Evolutionary conservation across 2,329 filamentous ascomycete species (phyloP), one percentile per base, ranked within the genome.

Genomic region (Didymella pomorum): DNA sequence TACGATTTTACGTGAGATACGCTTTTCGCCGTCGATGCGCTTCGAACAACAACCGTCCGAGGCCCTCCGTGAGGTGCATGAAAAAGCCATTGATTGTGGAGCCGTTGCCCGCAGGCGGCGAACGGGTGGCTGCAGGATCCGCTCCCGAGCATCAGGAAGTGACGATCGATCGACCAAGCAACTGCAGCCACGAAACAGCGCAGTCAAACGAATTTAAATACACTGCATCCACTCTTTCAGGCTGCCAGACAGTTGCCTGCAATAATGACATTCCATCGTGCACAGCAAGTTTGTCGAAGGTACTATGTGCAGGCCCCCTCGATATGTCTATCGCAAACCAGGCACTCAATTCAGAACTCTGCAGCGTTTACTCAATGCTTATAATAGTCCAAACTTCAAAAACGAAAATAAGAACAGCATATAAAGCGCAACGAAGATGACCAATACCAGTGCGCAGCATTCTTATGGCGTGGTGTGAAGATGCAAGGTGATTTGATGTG

Each of bases 121-220:
- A 49, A 49, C 52, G 52, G 52, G 45, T 55, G 39, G 45, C 45
- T 49, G 39, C 45, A 44, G 39, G 39, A 26, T 48, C 52, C 45
- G 45, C 9, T 23, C n/a, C 52, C 46, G 52, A 43, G 33, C 25
- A 28, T 23, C 12, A 28, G 51, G 51, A 29, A 39, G 51, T 29
- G 18, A 42, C 18, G 35, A 28, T 31, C 39, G 12, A 21, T 14
- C 16, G 21, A 26, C 7, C 46, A 37, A 35, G 23, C 31, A 46
- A 29, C n/a, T 37, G 31, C 29, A 39, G 11, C 26, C 50, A 39
- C 50, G 28, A 33, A 14, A 45, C 26, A 12, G 18, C 12, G 10
- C 26, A 18, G 16, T 18, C 9, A n/a, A 16, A 14, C 26, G 11
- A 31, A 12, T 10, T 26, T 4, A 25, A 42, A 35, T 26, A 41